phyloP scores from a whole-genome alignment of 768 basidiomycete species.

The Cyclocybe cylindracea region DNA sequence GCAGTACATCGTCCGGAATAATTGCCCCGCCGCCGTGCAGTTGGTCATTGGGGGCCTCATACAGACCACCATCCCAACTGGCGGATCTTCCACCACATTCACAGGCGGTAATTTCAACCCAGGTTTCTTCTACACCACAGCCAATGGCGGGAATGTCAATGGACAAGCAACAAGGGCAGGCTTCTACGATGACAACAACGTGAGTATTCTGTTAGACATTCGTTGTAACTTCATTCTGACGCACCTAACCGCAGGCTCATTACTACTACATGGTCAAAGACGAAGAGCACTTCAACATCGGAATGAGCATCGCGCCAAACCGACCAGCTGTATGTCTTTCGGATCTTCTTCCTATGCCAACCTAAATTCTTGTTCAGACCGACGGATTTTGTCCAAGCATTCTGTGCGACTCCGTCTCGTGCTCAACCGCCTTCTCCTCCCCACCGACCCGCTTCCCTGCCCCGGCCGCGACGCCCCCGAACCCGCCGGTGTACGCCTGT shows the following conservation, averaged over 20 bases:
- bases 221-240: too few species aligned
- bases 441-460: constrained; percentile 26
- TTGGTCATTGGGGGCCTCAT: constrained; percentile 15
- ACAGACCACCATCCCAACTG: constrained; percentile 13
- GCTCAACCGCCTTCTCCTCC: constrained; percentile 20
- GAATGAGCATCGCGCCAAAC: constrained; percentile 22
- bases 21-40: constrained; percentile 19
- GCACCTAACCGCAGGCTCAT: constrained; percentile 10
- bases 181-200: constrained; percentile 12
- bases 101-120: constrained; percentile 2
- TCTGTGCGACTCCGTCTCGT: constrained; percentile 20
- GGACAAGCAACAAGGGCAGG: constrained; percentile 18
- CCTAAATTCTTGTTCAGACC: constrained; percentile 1
- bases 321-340: constrained; percentile 9
- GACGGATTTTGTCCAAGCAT: constrained; percentile 22
- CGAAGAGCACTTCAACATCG: constrained; percentile 24
- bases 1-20: constrained; percentile 20
- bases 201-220: neutral
- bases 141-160: constrained; percentile 19
- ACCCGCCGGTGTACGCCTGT: constrained; percentile 22
- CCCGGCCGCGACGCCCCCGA: constrained; percentile 13
- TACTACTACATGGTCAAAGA: constrained; percentile 34
- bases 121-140: constrained; percentile 22
- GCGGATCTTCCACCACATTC: constrained; percentile 12
- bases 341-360: too few species aligned